These are phyloP conservation scores for Wickerhamomyces bisporus DNA, from an alignment of 805 yeast genomes.

Conservation along the genomic window DNA sequence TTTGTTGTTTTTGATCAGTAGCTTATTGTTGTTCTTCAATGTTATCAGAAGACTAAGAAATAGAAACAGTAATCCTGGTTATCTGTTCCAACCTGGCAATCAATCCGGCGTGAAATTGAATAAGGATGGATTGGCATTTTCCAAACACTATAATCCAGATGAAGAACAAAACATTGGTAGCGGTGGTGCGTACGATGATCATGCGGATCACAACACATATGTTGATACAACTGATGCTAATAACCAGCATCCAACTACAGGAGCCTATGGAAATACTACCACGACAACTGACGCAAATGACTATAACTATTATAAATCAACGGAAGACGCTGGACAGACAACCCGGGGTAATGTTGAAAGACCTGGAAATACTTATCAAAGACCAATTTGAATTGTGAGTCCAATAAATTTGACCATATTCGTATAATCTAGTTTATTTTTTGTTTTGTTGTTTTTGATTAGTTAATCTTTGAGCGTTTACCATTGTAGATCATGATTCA, in stretches of 20 bases:
- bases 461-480: too few relatives aligned
- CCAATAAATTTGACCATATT: too few relatives aligned
- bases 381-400: too few relatives aligned
- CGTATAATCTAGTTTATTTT: too few relatives aligned
- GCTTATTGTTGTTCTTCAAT: conserved; percentile 22
- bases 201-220: not conserved
- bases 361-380: not conserved
- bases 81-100: conserved; percentile 5
- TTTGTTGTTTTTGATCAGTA: conserved; percentile 23
- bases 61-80: not conserved
- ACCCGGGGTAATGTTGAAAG: not conserved
- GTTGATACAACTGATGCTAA: not conserved
- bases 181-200: conserved; percentile 2
- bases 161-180: not conserved
- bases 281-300: too few relatives aligned
- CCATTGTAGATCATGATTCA: too few relatives aligned
- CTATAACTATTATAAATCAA: too few relatives aligned
- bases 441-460: too few relatives aligned
- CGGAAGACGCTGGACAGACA: too few relatives aligned
- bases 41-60: conserved; percentile 20
- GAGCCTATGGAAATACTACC: too few relatives aligned
- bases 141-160: conserved; percentile 2
- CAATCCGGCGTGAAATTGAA: conserved; percentile 3
- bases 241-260: too few relatives aligned
- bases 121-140: conserved; percentile 8